These are phyloP conservation scores for Aspergillus sclerotiicarbonarius DNA, from an alignment of 495 filamentous ascomycete genomes.

Conservation along the genomic window DNA sequence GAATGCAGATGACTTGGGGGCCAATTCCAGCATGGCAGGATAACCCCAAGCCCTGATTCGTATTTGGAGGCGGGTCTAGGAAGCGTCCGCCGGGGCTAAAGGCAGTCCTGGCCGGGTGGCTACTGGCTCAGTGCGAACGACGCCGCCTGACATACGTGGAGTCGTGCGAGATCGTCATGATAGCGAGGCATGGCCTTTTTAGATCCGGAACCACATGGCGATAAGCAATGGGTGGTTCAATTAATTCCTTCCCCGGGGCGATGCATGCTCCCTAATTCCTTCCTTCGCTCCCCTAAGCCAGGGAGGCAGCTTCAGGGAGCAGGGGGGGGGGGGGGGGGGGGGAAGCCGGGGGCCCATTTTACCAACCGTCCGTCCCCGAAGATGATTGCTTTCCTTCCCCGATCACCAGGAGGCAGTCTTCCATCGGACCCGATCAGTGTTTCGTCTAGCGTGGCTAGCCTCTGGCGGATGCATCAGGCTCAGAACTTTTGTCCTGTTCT, in stretches of 20 bases:
- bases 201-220: constrained; percentile 26
- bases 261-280: constrained; percentile 1
- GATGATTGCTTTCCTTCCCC: not conserved
- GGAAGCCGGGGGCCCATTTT: too few species aligned
- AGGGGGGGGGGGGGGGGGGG: not conserved
- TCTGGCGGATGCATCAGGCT: not conserved
- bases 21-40: constrained; percentile 6
- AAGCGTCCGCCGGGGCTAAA: not conserved
- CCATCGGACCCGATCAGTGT: not conserved
- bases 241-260: constrained; percentile 10
- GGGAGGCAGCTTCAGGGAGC: not conserved
- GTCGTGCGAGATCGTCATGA: constrained; percentile 23
- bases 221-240: constrained; percentile 21
- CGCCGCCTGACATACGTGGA: constrained; percentile 16
- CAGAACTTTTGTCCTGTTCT: not conserved
- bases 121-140: constrained; percentile 5
- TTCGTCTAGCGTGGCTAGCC: not conserved
- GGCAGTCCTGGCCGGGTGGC: not conserved
- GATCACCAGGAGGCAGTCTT: not conserved
- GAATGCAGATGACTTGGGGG: constrained; percentile 13
- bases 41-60: constrained; percentile 15
- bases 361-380: too few species aligned
- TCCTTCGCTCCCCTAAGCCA: not conserved
- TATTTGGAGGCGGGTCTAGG: constrained; percentile 3
- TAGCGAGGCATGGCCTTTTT: constrained; percentile 15